A percentile compares a stretch with the other conserved stretches of the same genome.
Evolutionary conservation across 1,284 basidiomycete species (phyloP).

Genomic region (Ustilago bromivora): DNA sequence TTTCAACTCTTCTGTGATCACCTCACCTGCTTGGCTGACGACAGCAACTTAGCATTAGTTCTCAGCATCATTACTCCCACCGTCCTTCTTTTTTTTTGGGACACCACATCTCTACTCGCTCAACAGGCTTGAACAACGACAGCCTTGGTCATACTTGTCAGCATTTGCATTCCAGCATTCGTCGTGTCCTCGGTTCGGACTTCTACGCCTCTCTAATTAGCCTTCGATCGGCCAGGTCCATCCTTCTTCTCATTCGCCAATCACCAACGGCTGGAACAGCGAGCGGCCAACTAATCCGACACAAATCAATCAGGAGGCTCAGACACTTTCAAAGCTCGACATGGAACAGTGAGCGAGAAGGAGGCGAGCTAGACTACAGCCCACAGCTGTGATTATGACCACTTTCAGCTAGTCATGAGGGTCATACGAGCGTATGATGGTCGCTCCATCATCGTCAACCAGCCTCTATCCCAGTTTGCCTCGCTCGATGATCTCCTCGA

Average conservation of each 20-base stretch:
- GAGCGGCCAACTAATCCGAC: not conserved
- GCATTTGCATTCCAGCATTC: not conserved
- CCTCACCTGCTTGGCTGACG: not conserved
- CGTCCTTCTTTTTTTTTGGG: not conserved
- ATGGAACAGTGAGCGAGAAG: no score
- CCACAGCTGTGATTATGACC: not conserved
- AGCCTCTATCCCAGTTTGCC: slow-evolving; percentile 59
- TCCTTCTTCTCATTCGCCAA: not conserved
- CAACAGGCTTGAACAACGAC: not conserved
- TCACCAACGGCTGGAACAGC: not conserved
- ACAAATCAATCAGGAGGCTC: not conserved
- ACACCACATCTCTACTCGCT: not conserved
- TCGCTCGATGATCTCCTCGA: slow-evolving; percentile 65
- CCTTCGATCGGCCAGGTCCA: no score
- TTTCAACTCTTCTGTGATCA: not conserved
- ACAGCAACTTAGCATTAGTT: not conserved
- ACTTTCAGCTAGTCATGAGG: slow-evolving; percentile 44
- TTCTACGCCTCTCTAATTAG: no score
- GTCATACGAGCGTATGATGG: slow-evolving; percentile 66
- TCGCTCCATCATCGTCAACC: slow-evolving; percentile 58
- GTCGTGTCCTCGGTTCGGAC: not conserved
- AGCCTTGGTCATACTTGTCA: not conserved
- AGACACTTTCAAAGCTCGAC: no score
- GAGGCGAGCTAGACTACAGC: not conserved
- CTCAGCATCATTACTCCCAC: not conserved